Percentiles rank a stretch among this genome's conserved stretches.
These are phyloP conservation scores for Hypholoma sublateritium DNA, from an alignment of 768 basidiomycete species.

Conservation along the genomic window DNA sequence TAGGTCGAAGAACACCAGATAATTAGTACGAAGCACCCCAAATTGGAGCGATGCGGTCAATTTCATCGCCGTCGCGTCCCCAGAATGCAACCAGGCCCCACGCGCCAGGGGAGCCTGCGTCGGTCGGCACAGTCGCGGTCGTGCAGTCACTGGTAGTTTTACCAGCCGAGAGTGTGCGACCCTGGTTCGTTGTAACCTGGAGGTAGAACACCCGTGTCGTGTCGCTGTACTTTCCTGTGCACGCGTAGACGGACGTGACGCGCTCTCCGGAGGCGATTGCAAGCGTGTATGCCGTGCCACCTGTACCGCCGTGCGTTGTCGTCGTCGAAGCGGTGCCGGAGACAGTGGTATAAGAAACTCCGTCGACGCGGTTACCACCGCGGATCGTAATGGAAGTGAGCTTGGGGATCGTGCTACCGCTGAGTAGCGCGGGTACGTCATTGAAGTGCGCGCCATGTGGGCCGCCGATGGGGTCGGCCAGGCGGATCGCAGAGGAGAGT, in stretches of 20 bases:
- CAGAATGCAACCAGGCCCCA: slow-evolving; percentile 34
- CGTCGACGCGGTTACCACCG: slow-evolving; percentile 31
- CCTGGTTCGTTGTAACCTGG: slow-evolving; percentile 29
- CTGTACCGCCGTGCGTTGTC: slow-evolving; percentile 32
- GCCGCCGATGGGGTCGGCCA: slow-evolving; percentile 32
- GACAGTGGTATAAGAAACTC: slow-evolving; percentile 25
- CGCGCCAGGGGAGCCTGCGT: slow-evolving; percentile 23
- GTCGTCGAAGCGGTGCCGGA: slow-evolving; percentile 15
- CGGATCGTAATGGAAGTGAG: slow-evolving; percentile 31
- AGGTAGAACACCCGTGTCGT: slow-evolving; percentile 32
- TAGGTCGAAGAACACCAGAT: not conserved
- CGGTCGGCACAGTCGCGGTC: slow-evolving; percentile 26
- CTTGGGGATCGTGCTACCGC: slow-evolving; percentile 19
- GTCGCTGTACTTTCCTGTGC: slow-evolving; percentile 24
- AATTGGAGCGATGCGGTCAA: slow-evolving; percentile 29
- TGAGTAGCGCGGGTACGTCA: slow-evolving; percentile 25
- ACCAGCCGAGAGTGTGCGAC: slow-evolving; percentile 27
- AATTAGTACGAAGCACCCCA: slow-evolving; percentile 30
- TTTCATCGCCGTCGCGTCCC: slow-evolving; percentile 29
- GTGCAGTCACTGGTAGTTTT: slow-evolving; percentile 26
- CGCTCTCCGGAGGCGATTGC: slow-evolving; percentile 24
- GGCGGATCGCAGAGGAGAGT: slow-evolving; percentile 28
- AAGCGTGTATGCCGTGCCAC: slow-evolving; percentile 29
- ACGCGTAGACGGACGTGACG: slow-evolving; percentile 22
- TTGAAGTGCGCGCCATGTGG: slow-evolving; percentile 32